Percentiles rank a stretch among this genome's conserved stretches.
phyloP scores from a whole-genome alignment of 2,329 filamentous ascomycete genomes.

The Fusarium sp. region DNA sequence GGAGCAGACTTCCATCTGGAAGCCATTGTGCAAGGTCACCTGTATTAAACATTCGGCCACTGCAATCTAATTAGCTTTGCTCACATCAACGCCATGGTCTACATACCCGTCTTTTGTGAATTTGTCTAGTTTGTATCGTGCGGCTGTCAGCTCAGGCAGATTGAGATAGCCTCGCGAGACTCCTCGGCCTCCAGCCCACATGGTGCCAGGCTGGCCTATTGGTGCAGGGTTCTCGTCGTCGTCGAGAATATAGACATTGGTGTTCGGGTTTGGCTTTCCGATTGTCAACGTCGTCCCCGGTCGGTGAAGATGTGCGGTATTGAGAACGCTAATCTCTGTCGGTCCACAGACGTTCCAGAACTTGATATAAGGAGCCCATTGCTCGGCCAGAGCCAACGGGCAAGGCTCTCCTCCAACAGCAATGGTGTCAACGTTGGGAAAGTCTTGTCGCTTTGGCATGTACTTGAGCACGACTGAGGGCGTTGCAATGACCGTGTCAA shows the following conservation, averaged over 20 bases:
- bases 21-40: constrained; percentile 28
- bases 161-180: constrained; percentile 28
- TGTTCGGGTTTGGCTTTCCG: constrained; percentile 62
- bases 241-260: constrained; percentile 61
- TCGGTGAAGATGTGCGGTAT: constrained; percentile 26
- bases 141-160: constrained; percentile 6
- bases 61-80: constrained; percentile 24
- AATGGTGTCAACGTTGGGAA: constrained; percentile 27
- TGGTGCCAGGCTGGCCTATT: constrained; percentile 59
- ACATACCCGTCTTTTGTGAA: constrained; percentile 22
- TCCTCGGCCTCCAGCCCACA: constrained; percentile 59
- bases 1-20: constrained; percentile 26
- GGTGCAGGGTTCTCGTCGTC: constrained; percentile 55
- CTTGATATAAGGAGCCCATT: constrained; percentile 29
- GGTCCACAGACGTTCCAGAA: constrained; percentile 34
- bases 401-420: constrained; percentile 31
- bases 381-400: constrained; percentile 21
- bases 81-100: rapidly evolving
- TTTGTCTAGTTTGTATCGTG: constrained; percentile 39
- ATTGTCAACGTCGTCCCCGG: constrained; percentile 17
- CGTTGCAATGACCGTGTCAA: constrained; percentile 29
- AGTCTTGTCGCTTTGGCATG: constrained; percentile 20
- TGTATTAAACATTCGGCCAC: constrained; percentile 46
- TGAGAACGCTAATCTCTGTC: constrained; percentile 33
- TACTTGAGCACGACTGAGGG: constrained; percentile 32